Evolutionary conservation across 2,329 filamentous ascomycete species (phyloP).

Genomic region (Calonectria hawksworthii): DNA sequence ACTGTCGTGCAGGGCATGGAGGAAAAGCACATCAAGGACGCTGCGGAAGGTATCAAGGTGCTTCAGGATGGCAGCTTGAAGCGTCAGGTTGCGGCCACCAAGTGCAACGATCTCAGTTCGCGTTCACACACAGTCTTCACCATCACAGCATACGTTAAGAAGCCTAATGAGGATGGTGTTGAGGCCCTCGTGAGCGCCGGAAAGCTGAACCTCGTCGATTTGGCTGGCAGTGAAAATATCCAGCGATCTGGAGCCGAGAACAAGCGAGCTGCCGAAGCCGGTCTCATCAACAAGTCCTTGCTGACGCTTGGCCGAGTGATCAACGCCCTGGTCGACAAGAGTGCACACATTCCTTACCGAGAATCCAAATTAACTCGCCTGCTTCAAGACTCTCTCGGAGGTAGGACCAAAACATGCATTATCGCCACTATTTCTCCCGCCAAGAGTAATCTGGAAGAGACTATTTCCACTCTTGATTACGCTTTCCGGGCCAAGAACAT

Average conservation of each 20-base stretch:
- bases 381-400: constrained; percentile 95
- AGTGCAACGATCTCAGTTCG: constrained; percentile 98
- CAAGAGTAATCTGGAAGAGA: constrained; percentile 96
- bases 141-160: constrained; percentile 91
- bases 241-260: constrained; percentile 97
- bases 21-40: constrained; percentile 90
- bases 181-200: constrained; percentile 93
- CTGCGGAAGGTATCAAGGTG: constrained; percentile 87
- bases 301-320: constrained; percentile 96
- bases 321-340: constrained; percentile 93
- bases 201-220: constrained; percentile 95
- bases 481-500: constrained; percentile 99
- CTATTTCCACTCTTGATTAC: constrained; percentile 97
- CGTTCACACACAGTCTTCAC: constrained; percentile 98
- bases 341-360: constrained; percentile 88
- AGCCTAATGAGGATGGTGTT: constrained; percentile 82
- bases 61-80: constrained; percentile 92
- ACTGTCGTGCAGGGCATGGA: constrained; percentile 98
- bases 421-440: constrained; percentile 97
- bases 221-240: constrained; percentile 98
- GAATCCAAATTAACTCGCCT: constrained; percentile 97
- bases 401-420: constrained; percentile 97
- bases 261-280: constrained; percentile 95
- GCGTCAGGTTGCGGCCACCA: constrained; percentile 98
- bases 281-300: constrained; percentile 97